Percentiles rank a stretch among this genome's conserved stretches.
These are phyloP conservation scores for Plasmodium yoelii DNA, from an alignment of 169 alveolate species.

Conservation along the genomic window DNA sequence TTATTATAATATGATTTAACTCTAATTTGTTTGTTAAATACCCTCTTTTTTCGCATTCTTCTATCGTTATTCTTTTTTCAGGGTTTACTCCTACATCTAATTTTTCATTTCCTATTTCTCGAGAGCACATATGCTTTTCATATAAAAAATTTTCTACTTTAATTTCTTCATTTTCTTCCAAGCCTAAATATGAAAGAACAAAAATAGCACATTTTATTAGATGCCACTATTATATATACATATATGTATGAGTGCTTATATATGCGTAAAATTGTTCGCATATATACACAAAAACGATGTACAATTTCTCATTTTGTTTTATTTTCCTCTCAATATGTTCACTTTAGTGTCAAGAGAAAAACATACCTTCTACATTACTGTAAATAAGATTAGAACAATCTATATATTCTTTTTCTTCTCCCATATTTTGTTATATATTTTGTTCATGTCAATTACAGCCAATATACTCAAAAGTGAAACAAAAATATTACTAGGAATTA, in stretches of 20 bases:
- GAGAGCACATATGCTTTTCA: slow-evolving; percentile 44
- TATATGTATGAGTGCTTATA: background rate
- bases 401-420: slow-evolving; percentile 12
- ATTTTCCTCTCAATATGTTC: background rate
- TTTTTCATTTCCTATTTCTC: slow-evolving; percentile 57
- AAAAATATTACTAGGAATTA: no score
- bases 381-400: slow-evolving; percentile 19
- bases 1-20: slow-evolving; percentile 22
- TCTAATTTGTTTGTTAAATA: slow-evolving; percentile 26
- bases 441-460: no score
- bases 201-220: background rate
- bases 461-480: no score
- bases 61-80: slow-evolving; percentile 56
- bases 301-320: background rate
- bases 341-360: background rate
- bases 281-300: background rate
- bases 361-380: slow-evolving; percentile 50
- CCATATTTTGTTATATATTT: slow-evolving; percentile 15
- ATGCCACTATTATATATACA: background rate
- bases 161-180: slow-evolving; percentile 56
- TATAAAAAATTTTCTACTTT: slow-evolving; percentile 24
- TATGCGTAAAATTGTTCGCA: background rate
- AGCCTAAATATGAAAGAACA: background rate
- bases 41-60: slow-evolving; percentile 65
- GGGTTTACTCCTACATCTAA: slow-evolving; percentile 70